These are phyloP conservation scores for Oryza glaberrima DNA, from an alignment of 176 grass and related monocot species.

Conservation along the genomic window DNA sequence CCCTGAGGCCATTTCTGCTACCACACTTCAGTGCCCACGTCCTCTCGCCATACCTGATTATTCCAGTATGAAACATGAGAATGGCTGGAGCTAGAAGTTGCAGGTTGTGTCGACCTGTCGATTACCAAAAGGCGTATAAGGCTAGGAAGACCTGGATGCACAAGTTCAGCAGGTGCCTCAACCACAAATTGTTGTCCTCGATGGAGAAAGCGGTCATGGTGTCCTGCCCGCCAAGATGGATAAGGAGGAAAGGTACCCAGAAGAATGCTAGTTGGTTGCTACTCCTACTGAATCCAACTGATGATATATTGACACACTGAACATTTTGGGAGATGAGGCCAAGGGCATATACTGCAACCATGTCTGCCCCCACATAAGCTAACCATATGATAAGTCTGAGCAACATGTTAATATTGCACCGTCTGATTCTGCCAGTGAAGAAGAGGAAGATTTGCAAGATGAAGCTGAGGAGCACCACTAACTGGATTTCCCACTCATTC, in stretches of 20 bases:
- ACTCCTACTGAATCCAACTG: not conserved
- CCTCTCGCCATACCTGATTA: slow-evolving; percentile 25
- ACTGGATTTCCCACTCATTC: slow-evolving; percentile 18
- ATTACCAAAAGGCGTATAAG: slow-evolving; percentile 16
- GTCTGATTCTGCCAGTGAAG: not conserved
- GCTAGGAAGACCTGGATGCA: not conserved
- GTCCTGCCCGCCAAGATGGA: slow-evolving; percentile 29
- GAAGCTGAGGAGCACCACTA: slow-evolving; percentile 16
- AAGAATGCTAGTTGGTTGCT: not conserved
- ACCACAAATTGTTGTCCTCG: slow-evolving; percentile 22
- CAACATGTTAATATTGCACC: slow-evolving; percentile 4
- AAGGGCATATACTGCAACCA: slow-evolving; percentile 18
- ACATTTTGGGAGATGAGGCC: not conserved
- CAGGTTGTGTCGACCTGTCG: not conserved
- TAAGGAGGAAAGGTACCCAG: slow-evolving; percentile 18
- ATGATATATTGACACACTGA: not conserved
- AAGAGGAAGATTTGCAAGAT: slow-evolving; percentile 18
- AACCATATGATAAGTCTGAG: slow-evolving; percentile 14
- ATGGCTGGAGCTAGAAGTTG: not conserved
- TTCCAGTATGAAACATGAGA: not conserved
- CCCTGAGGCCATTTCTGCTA: not conserved
- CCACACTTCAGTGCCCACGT: slow-evolving; percentile 27
- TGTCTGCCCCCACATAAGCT: slow-evolving; percentile 17
- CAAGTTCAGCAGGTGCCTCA: slow-evolving; percentile 24
- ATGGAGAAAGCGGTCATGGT: slow-evolving; percentile 19